A percentile compares a stretch with the other conserved stretches of the same genome.
Conservation (phyloP, 331 rosid species). For the Arachis monticola region DNA sequence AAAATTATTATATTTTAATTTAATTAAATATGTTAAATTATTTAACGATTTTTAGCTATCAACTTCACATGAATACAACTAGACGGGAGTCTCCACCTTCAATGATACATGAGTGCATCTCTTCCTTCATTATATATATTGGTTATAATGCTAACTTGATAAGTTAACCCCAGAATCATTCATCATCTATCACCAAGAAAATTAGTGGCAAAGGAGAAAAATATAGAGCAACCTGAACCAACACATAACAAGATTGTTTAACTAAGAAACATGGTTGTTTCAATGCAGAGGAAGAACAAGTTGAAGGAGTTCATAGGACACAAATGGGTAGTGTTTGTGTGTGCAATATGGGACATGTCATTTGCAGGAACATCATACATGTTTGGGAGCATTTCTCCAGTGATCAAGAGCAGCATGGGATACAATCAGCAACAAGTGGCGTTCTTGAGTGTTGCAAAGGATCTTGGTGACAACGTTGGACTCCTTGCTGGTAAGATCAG, state of each 20-base stretch:
- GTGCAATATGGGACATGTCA: slow-evolving; percentile 79
- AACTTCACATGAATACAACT: too few relatives aligned
- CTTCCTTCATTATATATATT: too few relatives aligned
- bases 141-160: too few relatives aligned
- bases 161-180: too few relatives aligned
- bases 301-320: slow-evolving; percentile 46
- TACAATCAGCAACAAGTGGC: slow-evolving; percentile 81
- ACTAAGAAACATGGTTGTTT: neutral
- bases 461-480: slow-evolving; percentile 83
- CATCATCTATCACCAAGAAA: too few relatives aligned
- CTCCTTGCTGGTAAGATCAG: slow-evolving; percentile 71
- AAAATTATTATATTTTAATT: too few relatives aligned
- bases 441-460: slow-evolving; percentile 72
- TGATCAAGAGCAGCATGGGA: slow-evolving; percentile 69
- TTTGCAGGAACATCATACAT: slow-evolving; percentile 80
- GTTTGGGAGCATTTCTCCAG: slow-evolving; percentile 90
- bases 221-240: neutral
- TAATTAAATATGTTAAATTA: too few relatives aligned
- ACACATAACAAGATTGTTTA: neutral
- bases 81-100: too few relatives aligned
- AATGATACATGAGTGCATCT: too few relatives aligned
- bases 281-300: slow-evolving; percentile 50
- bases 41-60: too few relatives aligned
- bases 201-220: neutral
- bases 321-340: slow-evolving; percentile 87